Evolutionary conservation across 331 rosid species (phyloP), one percentile per base, ranked within the genome.

Genomic region (Prunus yedoensis): DNA sequence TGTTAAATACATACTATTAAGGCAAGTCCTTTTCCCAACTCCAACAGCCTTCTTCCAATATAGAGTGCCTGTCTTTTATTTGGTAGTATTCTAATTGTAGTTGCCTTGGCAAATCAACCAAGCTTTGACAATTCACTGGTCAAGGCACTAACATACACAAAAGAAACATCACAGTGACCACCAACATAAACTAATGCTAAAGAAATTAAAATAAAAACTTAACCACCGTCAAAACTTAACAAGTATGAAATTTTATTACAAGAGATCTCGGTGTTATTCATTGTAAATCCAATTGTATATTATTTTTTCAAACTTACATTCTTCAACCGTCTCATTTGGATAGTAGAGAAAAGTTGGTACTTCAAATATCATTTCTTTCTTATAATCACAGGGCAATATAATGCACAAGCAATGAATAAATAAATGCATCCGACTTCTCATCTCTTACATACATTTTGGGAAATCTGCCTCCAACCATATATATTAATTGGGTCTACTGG

Each of bases 401-500:
- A 54, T 54, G 3, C 27, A 70, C 63, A 70, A 30, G 62, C 38
- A 51, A 28, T 23, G 43, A 66, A 21, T 66, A 46, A 15, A n/a
- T 57, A 65, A 45, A 10, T 3, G 12, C 49, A 68, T 27, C 16
- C 16, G 53, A 52, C 65, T 51, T n/a, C 20, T 13, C 8, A 62
- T 66, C 3, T 27, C 2, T 51, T 54, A 56, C 3, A 20, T 25
- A 76, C 45, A 53, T 53, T 30, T 46, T 46, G 3, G 20, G 2
- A 25, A 28, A 60, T 17, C 43, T 47, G 62, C 60, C 4, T 52
- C 45, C 41, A 23, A 38, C 18, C 20, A 27, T 27, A 28, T 30
- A 27, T 30, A 30, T 30, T 30, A 30, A 30, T 30, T 30, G 0
- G 35, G 1, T 30, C 35, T 78, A 83, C 67, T 90, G 95, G n/a